Conservation (phyloP, 1,139 yeast species). For the Diutina catenulata region DNA sequence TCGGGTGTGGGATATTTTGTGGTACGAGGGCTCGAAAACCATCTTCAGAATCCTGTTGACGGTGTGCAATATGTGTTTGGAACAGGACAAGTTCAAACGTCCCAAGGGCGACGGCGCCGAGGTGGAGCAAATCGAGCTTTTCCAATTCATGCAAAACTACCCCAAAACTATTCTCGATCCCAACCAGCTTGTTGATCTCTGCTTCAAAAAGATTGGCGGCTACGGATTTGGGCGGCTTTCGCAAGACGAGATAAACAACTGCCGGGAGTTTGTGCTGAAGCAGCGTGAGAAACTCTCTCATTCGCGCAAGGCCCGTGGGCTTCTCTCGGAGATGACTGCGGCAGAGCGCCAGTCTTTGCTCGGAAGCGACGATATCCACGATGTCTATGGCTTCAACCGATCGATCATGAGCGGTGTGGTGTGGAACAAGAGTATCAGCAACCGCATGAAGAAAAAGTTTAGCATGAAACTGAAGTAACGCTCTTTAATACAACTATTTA, state of each 20-base stretch:
- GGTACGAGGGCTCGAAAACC: constrained; percentile 85
- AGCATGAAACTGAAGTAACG: neutral
- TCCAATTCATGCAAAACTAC: constrained; percentile 72
- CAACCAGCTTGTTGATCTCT: constrained; percentile 52
- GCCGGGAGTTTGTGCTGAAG: constrained; percentile 64
- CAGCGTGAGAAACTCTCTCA: constrained; percentile 30
- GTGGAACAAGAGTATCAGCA: constrained; percentile 45
- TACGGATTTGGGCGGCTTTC: constrained; percentile 58
- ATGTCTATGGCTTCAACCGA: constrained; percentile 37
- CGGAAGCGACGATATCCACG: constrained; percentile 26
- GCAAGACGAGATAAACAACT: constrained; percentile 69
- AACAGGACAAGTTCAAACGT: constrained; percentile 31
- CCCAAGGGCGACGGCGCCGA: constrained; percentile 12
- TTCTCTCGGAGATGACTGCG: constrained; percentile 8
- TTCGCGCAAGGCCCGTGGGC: constrained; percentile 6
- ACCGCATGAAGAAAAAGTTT: constrained; percentile 31
- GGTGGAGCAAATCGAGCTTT: constrained; percentile 71
- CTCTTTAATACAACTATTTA: neutral
- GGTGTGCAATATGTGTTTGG: constrained; percentile 68
- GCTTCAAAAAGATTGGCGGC: constrained; percentile 66
- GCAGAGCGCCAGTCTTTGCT: neutral
- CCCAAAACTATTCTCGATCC: constrained; percentile 72
- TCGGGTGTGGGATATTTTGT: constrained; percentile 88
- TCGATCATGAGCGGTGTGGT: constrained; percentile 44
- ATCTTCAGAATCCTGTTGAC: constrained; percentile 77